Conservation (phyloP, 108 stramenopile species). For the Cyclotella sp. region DNA sequence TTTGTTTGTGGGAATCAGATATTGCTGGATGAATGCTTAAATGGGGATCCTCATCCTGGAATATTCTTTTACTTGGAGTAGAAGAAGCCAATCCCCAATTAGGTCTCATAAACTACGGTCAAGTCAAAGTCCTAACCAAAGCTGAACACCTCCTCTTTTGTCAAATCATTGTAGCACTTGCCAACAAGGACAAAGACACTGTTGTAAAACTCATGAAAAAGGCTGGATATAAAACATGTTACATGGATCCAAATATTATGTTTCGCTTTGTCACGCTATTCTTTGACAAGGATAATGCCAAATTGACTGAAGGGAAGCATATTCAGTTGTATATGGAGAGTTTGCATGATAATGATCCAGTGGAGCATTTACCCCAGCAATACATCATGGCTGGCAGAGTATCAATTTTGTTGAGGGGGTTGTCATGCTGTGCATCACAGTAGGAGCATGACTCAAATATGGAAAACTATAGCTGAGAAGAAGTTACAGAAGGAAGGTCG, state of each 20-base stretch:
- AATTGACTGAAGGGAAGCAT: conserved; percentile 71
- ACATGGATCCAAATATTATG: conserved; percentile 71
- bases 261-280: conserved; percentile 75
- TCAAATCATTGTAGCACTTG: conserved; percentile 76
- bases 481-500: conserved; percentile 65
- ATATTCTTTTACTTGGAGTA: conserved; percentile 65
- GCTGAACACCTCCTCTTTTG: conserved; percentile 72
- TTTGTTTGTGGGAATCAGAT: conserved; percentile 77
- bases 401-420: conserved; percentile 74
- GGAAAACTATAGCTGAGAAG: conserved; percentile 78
- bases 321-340: conserved; percentile 87
- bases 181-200: conserved; percentile 65
- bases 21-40: conserved; percentile 32
- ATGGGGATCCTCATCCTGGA: conserved; percentile 80
- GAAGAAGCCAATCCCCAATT: conserved; percentile 68
- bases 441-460: conserved; percentile 67
- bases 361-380: conserved; percentile 66
- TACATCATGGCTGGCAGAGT: conserved; percentile 74
- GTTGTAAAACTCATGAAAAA: conserved; percentile 68
- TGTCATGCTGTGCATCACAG: conserved; percentile 80
- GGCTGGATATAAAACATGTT: conserved; percentile 70
- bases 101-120: conserved; percentile 88
- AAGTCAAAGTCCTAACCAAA: conserved; percentile 74
- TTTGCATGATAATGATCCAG: conserved; percentile 71
- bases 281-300: conserved; percentile 74